phyloP scores from a whole-genome alignment of 108 stramenopile genomes.

The Cyclotella choctawhatcheeana region DNA sequence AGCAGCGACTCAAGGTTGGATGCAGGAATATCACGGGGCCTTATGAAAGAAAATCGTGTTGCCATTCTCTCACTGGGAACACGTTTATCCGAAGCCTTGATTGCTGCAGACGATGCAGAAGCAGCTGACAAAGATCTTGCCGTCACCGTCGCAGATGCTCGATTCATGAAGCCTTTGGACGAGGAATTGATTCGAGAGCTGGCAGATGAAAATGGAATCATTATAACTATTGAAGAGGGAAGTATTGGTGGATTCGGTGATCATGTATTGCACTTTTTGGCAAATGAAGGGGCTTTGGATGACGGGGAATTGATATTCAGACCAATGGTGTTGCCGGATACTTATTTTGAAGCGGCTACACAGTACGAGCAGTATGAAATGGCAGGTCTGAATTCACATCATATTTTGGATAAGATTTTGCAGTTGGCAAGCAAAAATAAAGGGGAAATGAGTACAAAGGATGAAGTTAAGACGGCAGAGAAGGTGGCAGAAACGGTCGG shows the following conservation, averaged over 20 bases:
- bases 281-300: conserved; percentile 91
- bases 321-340: conserved; percentile 97
- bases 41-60: conserved; percentile 81
- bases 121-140: conserved; percentile 78
- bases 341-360: conserved; percentile 94
- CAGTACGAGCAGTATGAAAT: conserved; percentile 97
- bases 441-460: conserved; percentile 64
- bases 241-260: conserved; percentile 96
- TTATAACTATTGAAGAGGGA: conserved; percentile 96
- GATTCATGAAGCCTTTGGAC: conserved; percentile 97
- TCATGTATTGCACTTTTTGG: conserved; percentile 94
- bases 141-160: conserved; percentile 95
- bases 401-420: conserved; percentile 89
- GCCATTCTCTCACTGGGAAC: conserved; percentile 94
- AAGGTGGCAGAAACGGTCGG: neutral
- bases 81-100: conserved; percentile 85
- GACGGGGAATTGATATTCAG: conserved; percentile 91
- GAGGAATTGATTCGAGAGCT: conserved; percentile 89
- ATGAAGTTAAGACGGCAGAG: conserved; percentile 1
- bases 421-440: conserved; percentile 70
- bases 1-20: conserved; percentile 47
- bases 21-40: conserved; percentile 65
- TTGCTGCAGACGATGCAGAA: conserved; percentile 93
- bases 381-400: conserved; percentile 92
- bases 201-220: conserved; percentile 86